Percentiles rank a stretch among this genome's conserved stretches.
phyloP scores from a whole-genome alignment of 495 filamentous ascomycete genomes.

The Aspergillus nidulans region DNA sequence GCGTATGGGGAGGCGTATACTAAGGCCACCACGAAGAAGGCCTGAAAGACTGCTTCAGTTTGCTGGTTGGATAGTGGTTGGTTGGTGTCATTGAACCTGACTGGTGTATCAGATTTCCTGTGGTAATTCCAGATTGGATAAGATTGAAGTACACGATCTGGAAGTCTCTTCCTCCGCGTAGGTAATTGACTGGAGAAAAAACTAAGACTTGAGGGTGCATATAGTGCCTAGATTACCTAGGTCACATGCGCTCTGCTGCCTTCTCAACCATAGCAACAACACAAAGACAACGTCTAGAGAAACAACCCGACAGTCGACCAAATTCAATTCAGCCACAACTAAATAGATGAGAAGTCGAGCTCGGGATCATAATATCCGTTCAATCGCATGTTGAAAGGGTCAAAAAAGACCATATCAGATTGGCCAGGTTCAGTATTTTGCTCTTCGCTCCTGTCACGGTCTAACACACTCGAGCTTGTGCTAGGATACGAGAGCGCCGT shows the following conservation, averaged over 20 bases:
- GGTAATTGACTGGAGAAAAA: no score
- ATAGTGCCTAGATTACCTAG: no score
- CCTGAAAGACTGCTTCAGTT: not conserved
- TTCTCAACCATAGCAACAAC: no score
- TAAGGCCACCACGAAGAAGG: not conserved
- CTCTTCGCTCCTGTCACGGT: not conserved
- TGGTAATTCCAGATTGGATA: no score
- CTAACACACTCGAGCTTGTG: not conserved
- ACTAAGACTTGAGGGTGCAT: no score
- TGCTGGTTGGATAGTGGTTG: not conserved
- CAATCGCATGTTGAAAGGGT: constrained; percentile 4
- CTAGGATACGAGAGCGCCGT: not conserved
- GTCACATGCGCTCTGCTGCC: no score
- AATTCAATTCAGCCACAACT: not conserved
- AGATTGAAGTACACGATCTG: no score
- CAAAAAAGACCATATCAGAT: not conserved
- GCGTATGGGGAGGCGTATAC: constrained; percentile 26
- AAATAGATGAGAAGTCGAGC: not conserved
- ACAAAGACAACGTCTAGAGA: not conserved
- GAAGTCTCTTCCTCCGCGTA: no score
- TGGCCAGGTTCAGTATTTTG: not conserved
- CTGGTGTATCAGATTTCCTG: not conserved
- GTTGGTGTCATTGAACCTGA: not conserved
- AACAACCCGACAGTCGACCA: not conserved
- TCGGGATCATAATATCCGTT: constrained; percentile 1